phyloP scores from a whole-genome alignment of 768 basidiomycete species.

The Auricularia heimuer region DNA sequence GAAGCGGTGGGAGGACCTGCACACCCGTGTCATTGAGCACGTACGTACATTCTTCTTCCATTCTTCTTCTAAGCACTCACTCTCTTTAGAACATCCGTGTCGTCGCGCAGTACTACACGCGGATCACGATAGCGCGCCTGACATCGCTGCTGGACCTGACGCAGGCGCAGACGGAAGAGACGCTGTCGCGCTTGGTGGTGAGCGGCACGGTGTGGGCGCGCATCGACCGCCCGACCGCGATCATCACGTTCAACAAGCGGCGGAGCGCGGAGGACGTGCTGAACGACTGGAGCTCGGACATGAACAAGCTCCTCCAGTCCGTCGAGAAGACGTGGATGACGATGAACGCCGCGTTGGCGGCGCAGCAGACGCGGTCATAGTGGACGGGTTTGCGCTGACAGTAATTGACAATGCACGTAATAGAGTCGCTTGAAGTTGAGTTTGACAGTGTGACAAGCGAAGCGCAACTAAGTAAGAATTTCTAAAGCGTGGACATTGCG shows the following conservation, averaged over 20 bases:
- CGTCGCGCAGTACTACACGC: constrained; percentile 87
- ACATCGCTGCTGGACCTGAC: constrained; percentile 82
- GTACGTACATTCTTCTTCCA: constrained; percentile 37
- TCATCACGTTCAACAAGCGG: constrained; percentile 79
- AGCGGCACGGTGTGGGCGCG: constrained; percentile 90
- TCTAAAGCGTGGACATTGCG: neutral
- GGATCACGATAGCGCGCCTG: constrained; percentile 76
- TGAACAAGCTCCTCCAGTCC: constrained; percentile 81
- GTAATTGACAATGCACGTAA: no score
- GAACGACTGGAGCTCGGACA: constrained; percentile 97
- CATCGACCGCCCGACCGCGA: constrained; percentile 82
- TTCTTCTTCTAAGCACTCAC: constrained; percentile 4
- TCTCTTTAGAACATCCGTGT: constrained; percentile 81
- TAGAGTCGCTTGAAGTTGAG: no score
- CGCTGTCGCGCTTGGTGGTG: constrained; percentile 81
- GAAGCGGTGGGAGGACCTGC: constrained; percentile 89
- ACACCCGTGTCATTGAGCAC: constrained; percentile 93
- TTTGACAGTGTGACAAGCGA: neutral
- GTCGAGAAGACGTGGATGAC: constrained; percentile 99
- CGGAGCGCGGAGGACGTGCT: constrained; percentile 84
- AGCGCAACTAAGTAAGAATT: neutral
- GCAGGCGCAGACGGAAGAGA: constrained; percentile 74
- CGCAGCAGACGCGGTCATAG: constrained; percentile 31
- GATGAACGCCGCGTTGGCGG: constrained; percentile 82
- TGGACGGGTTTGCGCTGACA: no score